Percentiles rank a stretch among this genome's conserved stretches.
phyloP scores from a whole-genome alignment of 768 basidiomycete species.

The Trametopsis cervina region DNA sequence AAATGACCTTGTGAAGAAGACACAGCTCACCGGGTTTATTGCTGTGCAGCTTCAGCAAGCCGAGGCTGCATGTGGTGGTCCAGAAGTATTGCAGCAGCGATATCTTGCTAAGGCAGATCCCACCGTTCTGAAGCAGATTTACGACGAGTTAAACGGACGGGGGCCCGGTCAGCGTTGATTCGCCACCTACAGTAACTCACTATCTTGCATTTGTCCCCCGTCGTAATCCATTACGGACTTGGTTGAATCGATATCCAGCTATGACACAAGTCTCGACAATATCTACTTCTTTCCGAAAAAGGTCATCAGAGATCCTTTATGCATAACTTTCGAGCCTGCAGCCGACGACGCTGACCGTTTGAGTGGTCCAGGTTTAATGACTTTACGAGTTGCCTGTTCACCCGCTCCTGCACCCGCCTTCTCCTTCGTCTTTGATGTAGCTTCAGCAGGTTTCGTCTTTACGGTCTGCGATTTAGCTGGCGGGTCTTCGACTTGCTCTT shows the following conservation, averaged over 20 bases:
- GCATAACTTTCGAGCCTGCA: conserved; percentile 9
- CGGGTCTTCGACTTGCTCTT: conserved; percentile 36
- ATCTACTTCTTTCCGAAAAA: conserved; percentile 21
- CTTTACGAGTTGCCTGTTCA: conserved; percentile 6
- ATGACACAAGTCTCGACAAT: no score
- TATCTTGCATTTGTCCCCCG: background rate
- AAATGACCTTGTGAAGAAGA: conserved; percentile 63
- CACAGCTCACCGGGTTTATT: conserved; percentile 57
- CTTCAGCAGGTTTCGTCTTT: conserved; percentile 7
- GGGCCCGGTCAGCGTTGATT: background rate
- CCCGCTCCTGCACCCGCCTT: conserved; percentile 19
- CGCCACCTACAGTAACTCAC: background rate
- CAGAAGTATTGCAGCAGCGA: conserved; percentile 46
- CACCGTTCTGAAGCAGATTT: conserved; percentile 63
- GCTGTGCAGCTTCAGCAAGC: conserved; percentile 54
- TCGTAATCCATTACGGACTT: background rate
- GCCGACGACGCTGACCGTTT: conserved; percentile 12
- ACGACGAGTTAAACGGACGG: conserved; percentile 15
- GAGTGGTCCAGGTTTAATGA: conserved; percentile 5
- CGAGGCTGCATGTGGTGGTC: conserved; percentile 52
- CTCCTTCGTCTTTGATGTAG: conserved; percentile 17
- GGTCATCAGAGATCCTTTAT: conserved; percentile 17
- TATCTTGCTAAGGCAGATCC: conserved; percentile 68
- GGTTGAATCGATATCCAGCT: background rate
- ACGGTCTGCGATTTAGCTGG: conserved; percentile 5